Base-by-base conservation (phyloP, 2,329 filamentous ascomycete genomes). In the Alternaria ethzedia region DNA sequence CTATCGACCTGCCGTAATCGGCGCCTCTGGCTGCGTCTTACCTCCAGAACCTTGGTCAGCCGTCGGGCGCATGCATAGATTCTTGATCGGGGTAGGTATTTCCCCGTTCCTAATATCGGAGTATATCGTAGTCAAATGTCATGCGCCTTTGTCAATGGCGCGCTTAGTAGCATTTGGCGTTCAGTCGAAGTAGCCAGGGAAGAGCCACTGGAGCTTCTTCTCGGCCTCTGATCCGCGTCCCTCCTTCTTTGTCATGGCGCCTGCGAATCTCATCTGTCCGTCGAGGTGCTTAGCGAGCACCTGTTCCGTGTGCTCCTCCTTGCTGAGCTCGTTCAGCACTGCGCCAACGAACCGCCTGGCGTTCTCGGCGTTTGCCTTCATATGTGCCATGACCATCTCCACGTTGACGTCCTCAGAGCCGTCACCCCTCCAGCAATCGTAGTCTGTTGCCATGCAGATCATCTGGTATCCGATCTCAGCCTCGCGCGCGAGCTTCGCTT, bases 391-490 rank as follows among this genome's bases (percentile, higher is more conserved):
- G 59, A 99, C 96, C 92, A 98, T 97, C 81, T 94, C 92, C 21
- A 99, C 96, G 66, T 94, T 94, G 66, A 99, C 96, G 65, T 88
- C 84, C 69, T 90, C 91, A 46, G 87, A 87, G 61, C 89, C 91
- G 52, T 87, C 87, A 20, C 87, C 89, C 78, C 94, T 91, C 96
- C 96, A 99, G 88, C 95, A 98, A 85, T 99, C 96, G 81, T 99
- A 99, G 84, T 99, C 96, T 26, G 96, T 99, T 32, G 93, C 93
- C 96, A 99, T 99, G 86, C 95, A 97, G 76, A 99, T 97, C 88
- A 97, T 96, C 84, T 97, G 94, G 82, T 98, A 98, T 36, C 91
- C 91, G 73, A 99, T 91, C 85, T 99, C 96, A 23, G 96, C 96
- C 84, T 99, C 96, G 57, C 93, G 90, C 10, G 96, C 96, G 20